These are phyloP conservation scores for Xylariaceae sp. DNA, from an alignment of 2,329 filamentous ascomycete species.

Conservation along the genomic window DNA sequence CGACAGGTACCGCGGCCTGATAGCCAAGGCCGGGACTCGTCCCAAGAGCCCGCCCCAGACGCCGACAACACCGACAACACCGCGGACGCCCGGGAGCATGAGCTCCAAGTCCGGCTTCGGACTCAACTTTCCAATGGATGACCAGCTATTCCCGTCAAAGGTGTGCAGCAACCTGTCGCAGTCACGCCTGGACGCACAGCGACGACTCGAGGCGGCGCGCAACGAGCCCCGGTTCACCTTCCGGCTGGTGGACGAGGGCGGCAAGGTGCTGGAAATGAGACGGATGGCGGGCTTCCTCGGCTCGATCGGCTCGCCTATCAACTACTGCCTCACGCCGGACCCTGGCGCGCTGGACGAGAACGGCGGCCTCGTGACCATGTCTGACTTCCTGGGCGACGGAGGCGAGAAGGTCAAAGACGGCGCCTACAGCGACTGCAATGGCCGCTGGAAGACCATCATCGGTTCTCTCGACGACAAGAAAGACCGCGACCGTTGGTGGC, in stretches of 20 bases:
- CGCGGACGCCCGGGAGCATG: slow-evolving; percentile 19
- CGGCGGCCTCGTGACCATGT: slow-evolving; percentile 49
- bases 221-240: slow-evolving; percentile 51
- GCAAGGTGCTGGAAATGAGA: slow-evolving; percentile 45
- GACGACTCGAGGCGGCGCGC: slow-evolving; percentile 55
- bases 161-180: slow-evolving; percentile 41
- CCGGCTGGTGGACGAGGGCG: slow-evolving; percentile 50
- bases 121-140: slow-evolving; percentile 23
- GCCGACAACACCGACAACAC: slow-evolving; percentile 31
- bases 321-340: slow-evolving; percentile 57
- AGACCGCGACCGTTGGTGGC: slow-evolving; percentile 47
- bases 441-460: slow-evolving; percentile 39
- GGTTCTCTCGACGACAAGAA: slow-evolving; percentile 33
- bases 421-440: slow-evolving; percentile 37
- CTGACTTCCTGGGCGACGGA: slow-evolving; percentile 43
- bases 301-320: slow-evolving; percentile 50
- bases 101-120: slow-evolving; percentile 18
- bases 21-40: slow-evolving; percentile 20
- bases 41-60: slow-evolving; percentile 28
- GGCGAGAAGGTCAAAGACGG: slow-evolving; percentile 39
- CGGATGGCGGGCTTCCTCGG: slow-evolving; percentile 59
- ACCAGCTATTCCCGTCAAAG: slow-evolving; percentile 24
- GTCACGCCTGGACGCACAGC: slow-evolving; percentile 60
- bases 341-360: slow-evolving; percentile 49
- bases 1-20: slow-evolving; percentile 40